Evolutionary conservation across 1,139 yeast species (phyloP).

Genomic region (Hanseniaspora uvarum): DNA sequence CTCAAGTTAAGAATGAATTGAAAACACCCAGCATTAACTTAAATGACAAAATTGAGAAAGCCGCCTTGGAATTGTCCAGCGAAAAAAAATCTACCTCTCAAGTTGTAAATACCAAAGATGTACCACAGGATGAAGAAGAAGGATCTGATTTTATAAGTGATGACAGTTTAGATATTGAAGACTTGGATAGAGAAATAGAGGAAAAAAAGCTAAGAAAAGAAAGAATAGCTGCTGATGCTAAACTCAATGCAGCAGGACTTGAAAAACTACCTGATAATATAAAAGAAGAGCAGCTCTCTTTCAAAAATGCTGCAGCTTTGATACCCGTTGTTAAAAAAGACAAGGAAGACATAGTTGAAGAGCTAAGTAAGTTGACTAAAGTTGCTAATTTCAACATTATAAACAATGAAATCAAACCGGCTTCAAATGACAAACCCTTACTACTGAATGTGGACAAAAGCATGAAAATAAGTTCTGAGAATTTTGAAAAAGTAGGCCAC

Average conservation of each 20-base stretch:
- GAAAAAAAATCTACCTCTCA: background rate
- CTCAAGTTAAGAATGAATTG: background rate
- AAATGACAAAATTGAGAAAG: slow-evolving; percentile 3
- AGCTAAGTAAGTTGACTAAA: background rate
- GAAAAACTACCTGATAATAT: slow-evolving; percentile 7
- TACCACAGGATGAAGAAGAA: background rate
- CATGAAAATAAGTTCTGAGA: slow-evolving; percentile 12
- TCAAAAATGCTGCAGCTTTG: slow-evolving; percentile 14
- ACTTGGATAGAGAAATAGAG: slow-evolving; percentile 13
- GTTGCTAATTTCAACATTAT: background rate
- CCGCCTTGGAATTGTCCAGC: background rate
- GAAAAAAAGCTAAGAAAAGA: slow-evolving; percentile 12
- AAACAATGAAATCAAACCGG: background rate
- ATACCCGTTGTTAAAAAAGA: background rate
- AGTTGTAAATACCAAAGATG: background rate
- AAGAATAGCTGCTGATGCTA: background rate
- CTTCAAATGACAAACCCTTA: slow-evolving; percentile 1
- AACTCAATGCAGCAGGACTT: background rate
- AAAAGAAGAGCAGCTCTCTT: slow-evolving; percentile 1
- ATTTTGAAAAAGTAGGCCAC: slow-evolving; percentile 13
- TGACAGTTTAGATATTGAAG: slow-evolving; percentile 16
- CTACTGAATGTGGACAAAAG: slow-evolving; percentile 11
- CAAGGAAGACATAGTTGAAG: background rate
- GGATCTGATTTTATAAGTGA: slow-evolving; percentile 9
- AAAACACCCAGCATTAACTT: background rate